Conservation (phyloP, 75 land plant genomes). For the Chamaecyparis obtusa region DNA sequence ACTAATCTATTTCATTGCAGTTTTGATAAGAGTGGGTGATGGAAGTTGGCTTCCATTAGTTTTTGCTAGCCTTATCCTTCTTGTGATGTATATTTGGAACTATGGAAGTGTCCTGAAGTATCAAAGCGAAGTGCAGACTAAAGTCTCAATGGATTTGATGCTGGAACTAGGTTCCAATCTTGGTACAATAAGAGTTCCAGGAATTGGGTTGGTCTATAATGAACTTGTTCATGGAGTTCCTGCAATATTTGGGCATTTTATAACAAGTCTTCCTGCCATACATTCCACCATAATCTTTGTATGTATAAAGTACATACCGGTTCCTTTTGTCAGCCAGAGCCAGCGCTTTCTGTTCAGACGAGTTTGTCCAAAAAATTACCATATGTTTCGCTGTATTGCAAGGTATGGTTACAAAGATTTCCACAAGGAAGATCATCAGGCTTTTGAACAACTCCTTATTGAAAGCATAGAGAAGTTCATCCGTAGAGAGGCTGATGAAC, state of each 20-base stretch:
- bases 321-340: conserved; percentile 77
- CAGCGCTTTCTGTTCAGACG: conserved; percentile 90
- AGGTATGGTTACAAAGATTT: conserved; percentile 98
- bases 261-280: conserved; percentile 92
- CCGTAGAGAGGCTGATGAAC: conserved; percentile 77
- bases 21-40: conserved; percentile 67
- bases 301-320: conserved; percentile 72
- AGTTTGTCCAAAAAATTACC: conserved; percentile 83
- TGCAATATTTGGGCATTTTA: conserved; percentile 92
- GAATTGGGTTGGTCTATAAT: conserved; percentile 91
- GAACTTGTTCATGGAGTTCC: conserved; percentile 93
- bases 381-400: conserved; percentile 93
- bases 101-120: conserved; percentile 94
- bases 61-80: conserved; percentile 58
- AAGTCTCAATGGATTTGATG: conserved; percentile 87
- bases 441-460: conserved; percentile 87
- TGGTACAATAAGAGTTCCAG: conserved; percentile 92
- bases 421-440: conserved; percentile 80
- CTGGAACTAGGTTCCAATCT: conserved; percentile 73
- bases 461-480: conserved; percentile 85
- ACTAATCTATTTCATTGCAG: conserved; percentile 72
- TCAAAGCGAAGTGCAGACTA: conserved; percentile 90
- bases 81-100: conserved; percentile 92
- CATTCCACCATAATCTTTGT: conserved; percentile 96
- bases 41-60: conserved; percentile 97